Percentiles rank a stretch among this genome's conserved stretches.
Conservation (phyloP, 176 grass and related monocot species). For the Luzula sylvatica region DNA sequence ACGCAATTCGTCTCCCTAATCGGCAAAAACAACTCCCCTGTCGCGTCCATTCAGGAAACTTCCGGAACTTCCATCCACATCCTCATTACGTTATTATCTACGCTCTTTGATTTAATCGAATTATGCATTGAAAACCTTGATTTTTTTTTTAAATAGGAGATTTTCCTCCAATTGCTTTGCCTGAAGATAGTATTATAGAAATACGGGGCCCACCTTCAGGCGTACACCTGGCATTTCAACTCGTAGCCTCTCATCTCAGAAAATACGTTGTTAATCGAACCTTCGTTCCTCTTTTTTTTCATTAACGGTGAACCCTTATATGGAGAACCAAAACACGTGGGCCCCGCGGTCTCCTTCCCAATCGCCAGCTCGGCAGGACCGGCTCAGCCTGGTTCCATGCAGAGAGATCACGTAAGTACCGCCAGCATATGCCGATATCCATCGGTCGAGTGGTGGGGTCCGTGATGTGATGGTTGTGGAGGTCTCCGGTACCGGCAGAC, state of each 20-base stretch:
- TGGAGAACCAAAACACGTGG: conserved; percentile 11
- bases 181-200: conserved; percentile 53
- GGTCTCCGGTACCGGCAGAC: too few species aligned
- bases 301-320: conserved; percentile 13
- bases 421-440: too few species aligned
- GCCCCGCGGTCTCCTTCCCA: too few species aligned
- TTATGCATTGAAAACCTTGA: conserved; percentile 1
- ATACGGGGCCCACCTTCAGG: conserved; percentile 35
- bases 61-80: conserved; percentile 34
- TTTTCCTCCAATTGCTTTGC: conserved; percentile 46
- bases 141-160: conserved; percentile 29
- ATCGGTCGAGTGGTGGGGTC: too few species aligned
- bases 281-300: conserved; percentile 32
- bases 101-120: conserved; percentile 9
- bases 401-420: too few species aligned
- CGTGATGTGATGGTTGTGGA: too few species aligned
- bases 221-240: conserved; percentile 42
- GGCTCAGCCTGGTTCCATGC: too few species aligned
- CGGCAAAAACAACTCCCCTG: conserved; percentile 18
- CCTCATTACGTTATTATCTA: conserved; percentile 25
- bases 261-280: conserved; percentile 57
- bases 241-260: conserved; percentile 52
- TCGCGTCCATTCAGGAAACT: conserved; percentile 36
- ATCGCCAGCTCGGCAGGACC: too few species aligned
- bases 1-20: conserved; percentile 36